phyloP scores from a whole-genome alignment of 2,329 filamentous ascomycete species.

The Epicoccum sorghinum region DNA sequence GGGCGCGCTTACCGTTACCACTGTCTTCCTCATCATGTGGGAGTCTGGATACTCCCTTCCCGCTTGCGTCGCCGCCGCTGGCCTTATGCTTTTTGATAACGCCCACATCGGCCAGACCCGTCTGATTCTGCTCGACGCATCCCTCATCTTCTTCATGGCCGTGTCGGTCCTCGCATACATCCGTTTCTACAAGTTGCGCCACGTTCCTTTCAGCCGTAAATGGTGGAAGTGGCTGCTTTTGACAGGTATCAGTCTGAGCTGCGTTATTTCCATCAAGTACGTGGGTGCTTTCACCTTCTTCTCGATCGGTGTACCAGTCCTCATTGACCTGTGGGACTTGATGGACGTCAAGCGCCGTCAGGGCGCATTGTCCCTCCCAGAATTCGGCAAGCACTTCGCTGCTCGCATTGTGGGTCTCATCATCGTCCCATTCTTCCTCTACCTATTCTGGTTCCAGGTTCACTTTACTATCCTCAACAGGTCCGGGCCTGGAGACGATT shows the following conservation, averaged over 20 bases:
- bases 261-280: slow-evolving; percentile 98
- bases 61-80: slow-evolving; percentile 84
- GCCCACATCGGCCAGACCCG: slow-evolving; percentile 96
- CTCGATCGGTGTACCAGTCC: slow-evolving; percentile 91
- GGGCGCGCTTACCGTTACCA: slow-evolving; percentile 90
- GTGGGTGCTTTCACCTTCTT: slow-evolving; percentile 96
- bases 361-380: slow-evolving; percentile 77
- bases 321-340: slow-evolving; percentile 94
- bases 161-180: slow-evolving; percentile 93
- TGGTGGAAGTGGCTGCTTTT: slow-evolving; percentile 99
- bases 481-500: slow-evolving; percentile 95
- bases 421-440: slow-evolving; percentile 92
- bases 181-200: slow-evolving; percentile 95
- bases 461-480: slow-evolving; percentile 89
- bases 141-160: slow-evolving; percentile 93
- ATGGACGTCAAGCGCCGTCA: slow-evolving; percentile 85
- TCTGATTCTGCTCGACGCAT: slow-evolving; percentile 92
- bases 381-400: slow-evolving; percentile 87
- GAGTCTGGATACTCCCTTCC: slow-evolving; percentile 97
- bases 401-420: slow-evolving; percentile 88
- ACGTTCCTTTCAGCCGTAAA: slow-evolving; percentile 87
- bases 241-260: slow-evolving; percentile 92
- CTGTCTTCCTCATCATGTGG: slow-evolving; percentile 98
- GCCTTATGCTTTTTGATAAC: slow-evolving; percentile 92
- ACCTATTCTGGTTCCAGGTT: slow-evolving; percentile 99